Evolutionary conservation across 2,329 filamentous ascomycete genomes (phyloP).

Genomic region (Colletotrichum gigasporum): DNA sequence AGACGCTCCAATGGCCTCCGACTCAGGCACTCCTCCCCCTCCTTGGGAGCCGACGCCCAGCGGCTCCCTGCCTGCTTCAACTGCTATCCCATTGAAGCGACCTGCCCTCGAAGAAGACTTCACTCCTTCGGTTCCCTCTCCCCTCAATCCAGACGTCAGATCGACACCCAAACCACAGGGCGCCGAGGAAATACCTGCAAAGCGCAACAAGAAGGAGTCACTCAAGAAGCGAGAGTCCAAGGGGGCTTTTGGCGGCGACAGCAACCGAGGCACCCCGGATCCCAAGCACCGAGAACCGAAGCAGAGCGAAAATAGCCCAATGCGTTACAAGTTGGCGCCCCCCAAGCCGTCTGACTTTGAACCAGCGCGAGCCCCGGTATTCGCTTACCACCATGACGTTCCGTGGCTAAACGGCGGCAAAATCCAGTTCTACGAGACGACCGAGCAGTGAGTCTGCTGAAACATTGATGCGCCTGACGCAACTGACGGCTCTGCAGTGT

Average conservation of each 20-base stretch:
- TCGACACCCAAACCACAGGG: constrained; percentile 43
- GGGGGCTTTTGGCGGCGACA: constrained; percentile 54
- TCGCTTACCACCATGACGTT: constrained; percentile 65
- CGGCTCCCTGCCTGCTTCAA: constrained; percentile 47
- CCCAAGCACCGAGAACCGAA: constrained; percentile 52
- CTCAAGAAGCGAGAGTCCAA: constrained; percentile 76
- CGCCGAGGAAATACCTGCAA: constrained; percentile 45
- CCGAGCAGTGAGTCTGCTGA: constrained; percentile 66
- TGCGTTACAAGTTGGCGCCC: constrained; percentile 71
- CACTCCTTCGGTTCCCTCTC: constrained; percentile 76
- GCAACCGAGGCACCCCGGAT: constrained; percentile 66
- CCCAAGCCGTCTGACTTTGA: constrained; percentile 72
- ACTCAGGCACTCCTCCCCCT: constrained; percentile 49
- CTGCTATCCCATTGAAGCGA: constrained; percentile 71
- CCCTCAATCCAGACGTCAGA: constrained; percentile 74
- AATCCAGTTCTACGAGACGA: constrained; percentile 69
- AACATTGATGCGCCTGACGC: neutral
- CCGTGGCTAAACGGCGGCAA: constrained; percentile 57
- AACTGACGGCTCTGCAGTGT: constrained; percentile 50
- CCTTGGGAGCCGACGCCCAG: constrained; percentile 53
- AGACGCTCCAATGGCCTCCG: constrained; percentile 43
- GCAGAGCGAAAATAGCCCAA: constrained; percentile 58
- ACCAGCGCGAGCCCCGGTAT: constrained; percentile 63
- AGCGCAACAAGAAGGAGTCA: constrained; percentile 70
- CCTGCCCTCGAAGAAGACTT: constrained; percentile 72